A percentile compares a stretch with the other conserved stretches of the same genome.
phyloP scores from a whole-genome alignment of 306 rosid species.

The Vigna angularis region DNA sequence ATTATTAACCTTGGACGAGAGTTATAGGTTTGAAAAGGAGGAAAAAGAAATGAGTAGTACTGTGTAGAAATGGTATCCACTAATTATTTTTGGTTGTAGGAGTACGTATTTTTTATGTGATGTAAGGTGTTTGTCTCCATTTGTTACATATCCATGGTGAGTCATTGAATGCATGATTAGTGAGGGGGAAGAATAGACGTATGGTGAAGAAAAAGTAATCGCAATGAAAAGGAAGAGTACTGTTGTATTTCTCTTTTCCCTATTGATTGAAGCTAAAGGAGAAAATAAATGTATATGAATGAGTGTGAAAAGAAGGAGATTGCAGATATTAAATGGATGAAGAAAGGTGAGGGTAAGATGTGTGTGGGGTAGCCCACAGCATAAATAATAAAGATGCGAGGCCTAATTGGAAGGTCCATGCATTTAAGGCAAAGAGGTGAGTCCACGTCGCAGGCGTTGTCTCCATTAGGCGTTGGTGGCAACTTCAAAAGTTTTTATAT shows the following conservation, averaged over 20 bases:
- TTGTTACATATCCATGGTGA: background rate
- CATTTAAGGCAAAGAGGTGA: conserved; percentile 34
- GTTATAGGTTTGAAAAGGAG: background rate
- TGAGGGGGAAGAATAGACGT: conserved; percentile 13
- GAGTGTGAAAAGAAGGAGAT: background rate
- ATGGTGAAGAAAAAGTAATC: conserved; percentile 5
- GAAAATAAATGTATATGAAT: conserved; percentile 1
- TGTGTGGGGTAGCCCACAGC: conserved; percentile 31
- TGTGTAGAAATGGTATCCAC: background rate
- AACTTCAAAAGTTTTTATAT: conserved; percentile 12
- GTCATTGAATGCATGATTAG: background rate
- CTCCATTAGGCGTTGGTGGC: conserved; percentile 23
- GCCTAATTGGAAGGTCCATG: conserved; percentile 45
- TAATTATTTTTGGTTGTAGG: background rate
- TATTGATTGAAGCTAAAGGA: background rate
- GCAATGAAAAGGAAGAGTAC: conserved; percentile 5
- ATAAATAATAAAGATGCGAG: conserved; percentile 29
- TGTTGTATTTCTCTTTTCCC: background rate
- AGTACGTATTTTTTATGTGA: background rate
- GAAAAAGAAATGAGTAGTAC: background rate
- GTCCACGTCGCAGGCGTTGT: conserved; percentile 43
- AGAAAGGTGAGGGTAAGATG: conserved; percentile 8
- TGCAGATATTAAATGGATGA: conserved; percentile 33
- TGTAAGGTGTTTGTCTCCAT: conserved; percentile 19
- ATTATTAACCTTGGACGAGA: background rate